Evolutionary conservation across 495 filamentous ascomycete genomes (phyloP).

Genomic region (Oidiodendron maius): DNA sequence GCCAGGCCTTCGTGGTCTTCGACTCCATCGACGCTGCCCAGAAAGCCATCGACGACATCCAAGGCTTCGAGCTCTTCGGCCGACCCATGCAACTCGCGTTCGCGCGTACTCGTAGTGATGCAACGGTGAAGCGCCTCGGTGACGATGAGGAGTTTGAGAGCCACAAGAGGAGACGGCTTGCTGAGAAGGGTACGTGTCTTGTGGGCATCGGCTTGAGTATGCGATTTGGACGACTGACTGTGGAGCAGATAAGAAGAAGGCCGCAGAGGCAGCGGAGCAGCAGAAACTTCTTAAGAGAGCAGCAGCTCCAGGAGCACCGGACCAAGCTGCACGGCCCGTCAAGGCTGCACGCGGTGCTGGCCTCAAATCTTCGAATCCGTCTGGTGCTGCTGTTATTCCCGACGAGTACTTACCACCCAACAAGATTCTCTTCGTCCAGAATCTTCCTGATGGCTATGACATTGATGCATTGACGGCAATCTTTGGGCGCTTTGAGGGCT

Average conservation of each 20-base stretch:
- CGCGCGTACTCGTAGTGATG: conserved; percentile 83
- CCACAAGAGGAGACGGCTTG: conserved; percentile 79
- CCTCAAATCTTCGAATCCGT: conserved; percentile 70
- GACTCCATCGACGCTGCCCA: conserved; percentile 69
- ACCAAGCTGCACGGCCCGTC: conserved; percentile 52
- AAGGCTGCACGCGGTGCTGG: conserved; percentile 73
- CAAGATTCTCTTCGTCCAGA: conserved; percentile 94
- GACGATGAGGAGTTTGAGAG: conserved; percentile 76
- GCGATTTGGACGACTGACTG: neutral
- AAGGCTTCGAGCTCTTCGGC: conserved; percentile 91
- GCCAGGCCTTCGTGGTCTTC: conserved; percentile 95
- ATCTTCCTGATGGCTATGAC: conserved; percentile 81
- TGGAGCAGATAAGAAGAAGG: conserved; percentile 79
- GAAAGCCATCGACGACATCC: conserved; percentile 79
- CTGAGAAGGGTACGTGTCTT: conserved; percentile 70
- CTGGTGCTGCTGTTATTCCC: conserved; percentile 71
- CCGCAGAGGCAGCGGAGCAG: conserved; percentile 72
- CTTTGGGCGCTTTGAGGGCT: conserved; percentile 89
- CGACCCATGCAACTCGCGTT: conserved; percentile 88
- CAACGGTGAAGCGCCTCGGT: conserved; percentile 68
- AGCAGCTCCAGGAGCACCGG: conserved; percentile 43
- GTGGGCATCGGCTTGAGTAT: neutral
- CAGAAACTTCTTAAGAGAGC: conserved; percentile 79
- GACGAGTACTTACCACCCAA: conserved; percentile 98
- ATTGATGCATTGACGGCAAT: conserved; percentile 71